Evolutionary conservation across 768 basidiomycete species (phyloP).

Genomic region (Lactarius quietus): DNA sequence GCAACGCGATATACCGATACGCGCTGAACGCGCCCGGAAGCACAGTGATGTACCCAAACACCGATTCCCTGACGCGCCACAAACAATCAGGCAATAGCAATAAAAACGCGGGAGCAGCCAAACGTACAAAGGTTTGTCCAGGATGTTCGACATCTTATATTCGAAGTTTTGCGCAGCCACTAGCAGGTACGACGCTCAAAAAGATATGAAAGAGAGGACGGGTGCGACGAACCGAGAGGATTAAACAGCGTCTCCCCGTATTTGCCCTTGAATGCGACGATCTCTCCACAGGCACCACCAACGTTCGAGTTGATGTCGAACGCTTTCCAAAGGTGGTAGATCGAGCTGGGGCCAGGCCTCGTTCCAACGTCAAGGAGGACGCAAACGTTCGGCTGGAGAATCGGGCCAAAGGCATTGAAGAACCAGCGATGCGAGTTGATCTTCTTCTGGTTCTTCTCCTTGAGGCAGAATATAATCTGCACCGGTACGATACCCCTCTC

Average conservation of each 20-base stretch:
- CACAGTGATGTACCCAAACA: conserved; percentile 95
- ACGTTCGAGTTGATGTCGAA: conserved; percentile 91
- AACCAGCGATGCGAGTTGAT: conserved; percentile 96
- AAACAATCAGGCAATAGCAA: background rate
- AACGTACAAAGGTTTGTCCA: conserved; percentile 77
- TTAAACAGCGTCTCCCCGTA: conserved; percentile 77
- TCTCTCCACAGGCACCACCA: conserved; percentile 94
- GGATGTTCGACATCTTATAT: conserved; percentile 91
- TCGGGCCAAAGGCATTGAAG: conserved; percentile 83
- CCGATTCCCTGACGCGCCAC: conserved; percentile 51
- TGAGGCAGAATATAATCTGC: conserved; percentile 89
- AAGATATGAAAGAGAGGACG: background rate
- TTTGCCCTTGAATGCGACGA: conserved; percentile 86
- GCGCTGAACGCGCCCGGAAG: conserved; percentile 91
- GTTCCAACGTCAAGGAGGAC: conserved; percentile 87
- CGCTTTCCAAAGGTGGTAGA: conserved; percentile 94
- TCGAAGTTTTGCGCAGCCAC: conserved; percentile 93
- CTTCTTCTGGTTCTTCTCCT: conserved; percentile 93
- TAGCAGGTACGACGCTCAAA: conserved; percentile 16
- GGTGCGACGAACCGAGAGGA: conserved; percentile 45
- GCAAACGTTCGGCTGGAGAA: conserved; percentile 89
- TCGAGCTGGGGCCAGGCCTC: conserved; percentile 81
- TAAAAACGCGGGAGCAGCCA: background rate
- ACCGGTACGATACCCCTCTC: conserved; percentile 83
- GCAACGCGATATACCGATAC: conserved; percentile 85